A percentile compares a stretch with the other conserved stretches of the same genome.
phyloP scores from a whole-genome alignment of 192 early-diverging fungal genomes.

The Podila epicladia region DNA sequence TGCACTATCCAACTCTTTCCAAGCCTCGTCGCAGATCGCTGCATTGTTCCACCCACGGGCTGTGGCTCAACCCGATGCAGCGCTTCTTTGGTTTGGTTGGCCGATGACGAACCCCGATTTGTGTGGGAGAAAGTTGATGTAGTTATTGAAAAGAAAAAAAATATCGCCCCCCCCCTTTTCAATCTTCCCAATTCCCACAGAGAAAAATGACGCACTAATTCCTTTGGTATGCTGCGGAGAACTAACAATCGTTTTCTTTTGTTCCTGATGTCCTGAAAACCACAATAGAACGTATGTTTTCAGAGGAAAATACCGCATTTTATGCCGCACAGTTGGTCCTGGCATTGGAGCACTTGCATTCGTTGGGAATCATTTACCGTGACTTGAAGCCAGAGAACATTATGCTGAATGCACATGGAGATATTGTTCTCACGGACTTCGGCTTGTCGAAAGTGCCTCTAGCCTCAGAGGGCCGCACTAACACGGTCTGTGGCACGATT shows the following conservation, averaged over 20 bases:
- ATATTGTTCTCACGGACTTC: constrained; percentile 93
- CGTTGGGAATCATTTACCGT: constrained; percentile 89
- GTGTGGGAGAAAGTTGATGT: too few relatives aligned
- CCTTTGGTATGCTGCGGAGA: constrained; percentile 3
- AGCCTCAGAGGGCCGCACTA: constrained; percentile 60
- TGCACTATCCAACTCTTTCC: not conserved
- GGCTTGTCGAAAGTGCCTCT: constrained; percentile 86
- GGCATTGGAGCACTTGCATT: constrained; percentile 89
- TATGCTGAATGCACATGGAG: constrained; percentile 77
- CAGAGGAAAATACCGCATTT: constrained; percentile 87
- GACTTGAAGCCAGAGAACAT: constrained; percentile 84
- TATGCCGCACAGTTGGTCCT: constrained; percentile 90
- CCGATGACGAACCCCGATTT: too few relatives aligned
- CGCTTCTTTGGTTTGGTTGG: too few relatives aligned
- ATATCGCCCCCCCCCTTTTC: too few relatives aligned
- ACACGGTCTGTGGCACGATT: constrained; percentile 79
- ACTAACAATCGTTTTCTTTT: not conserved
- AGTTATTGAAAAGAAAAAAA: too few relatives aligned
- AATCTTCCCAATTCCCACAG: too few relatives aligned
- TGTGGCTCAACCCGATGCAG: too few relatives aligned
- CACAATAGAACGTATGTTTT: constrained; percentile 64
- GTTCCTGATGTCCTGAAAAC: not conserved
- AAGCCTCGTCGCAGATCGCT: not conserved
- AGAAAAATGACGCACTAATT: not conserved
- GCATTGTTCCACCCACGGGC: not conserved